These are phyloP conservation scores for Annona squamosa DNA, from an alignment of 164 flowering plant species.

Conservation along the genomic window DNA sequence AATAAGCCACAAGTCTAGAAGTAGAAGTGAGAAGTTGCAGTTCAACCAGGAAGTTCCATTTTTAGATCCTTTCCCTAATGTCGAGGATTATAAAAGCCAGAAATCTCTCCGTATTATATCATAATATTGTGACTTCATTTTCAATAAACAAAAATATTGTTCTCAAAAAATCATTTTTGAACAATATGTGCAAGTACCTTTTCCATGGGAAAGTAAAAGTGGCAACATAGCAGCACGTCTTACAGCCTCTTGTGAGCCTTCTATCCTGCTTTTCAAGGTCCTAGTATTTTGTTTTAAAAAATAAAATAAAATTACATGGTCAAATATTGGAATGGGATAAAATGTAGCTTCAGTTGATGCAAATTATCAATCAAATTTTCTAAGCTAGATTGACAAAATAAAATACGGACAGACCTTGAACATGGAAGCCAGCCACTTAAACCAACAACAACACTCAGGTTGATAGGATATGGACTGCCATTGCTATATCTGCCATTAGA, in stretches of 20 bases:
- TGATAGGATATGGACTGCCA: constrained; percentile 59
- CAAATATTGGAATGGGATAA: not conserved
- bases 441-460: constrained; percentile 71
- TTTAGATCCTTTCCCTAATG: no score
- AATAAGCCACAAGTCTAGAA: no score
- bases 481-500: constrained; percentile 70
- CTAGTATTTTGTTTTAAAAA: constrained; percentile 23
- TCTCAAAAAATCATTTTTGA: not conserved
- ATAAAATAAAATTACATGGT: constrained; percentile 4
- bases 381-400: not conserved
- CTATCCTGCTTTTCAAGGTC: constrained; percentile 62
- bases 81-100: no score
- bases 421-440: constrained; percentile 98
- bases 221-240: constrained; percentile 89
- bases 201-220: constrained; percentile 80
- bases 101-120: no score
- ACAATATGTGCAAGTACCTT: constrained; percentile 34
- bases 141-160: no score
- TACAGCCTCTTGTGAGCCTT: constrained; percentile 69
- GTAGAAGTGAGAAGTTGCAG: no score
- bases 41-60: no score
- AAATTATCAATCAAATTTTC: not conserved
- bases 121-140: no score
- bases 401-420: constrained; percentile 43
- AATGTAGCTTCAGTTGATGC: not conserved